Evolutionary conservation across 2,329 filamentous ascomycete genomes (phyloP).

Genomic region (Xylariaceae sp.): DNA sequence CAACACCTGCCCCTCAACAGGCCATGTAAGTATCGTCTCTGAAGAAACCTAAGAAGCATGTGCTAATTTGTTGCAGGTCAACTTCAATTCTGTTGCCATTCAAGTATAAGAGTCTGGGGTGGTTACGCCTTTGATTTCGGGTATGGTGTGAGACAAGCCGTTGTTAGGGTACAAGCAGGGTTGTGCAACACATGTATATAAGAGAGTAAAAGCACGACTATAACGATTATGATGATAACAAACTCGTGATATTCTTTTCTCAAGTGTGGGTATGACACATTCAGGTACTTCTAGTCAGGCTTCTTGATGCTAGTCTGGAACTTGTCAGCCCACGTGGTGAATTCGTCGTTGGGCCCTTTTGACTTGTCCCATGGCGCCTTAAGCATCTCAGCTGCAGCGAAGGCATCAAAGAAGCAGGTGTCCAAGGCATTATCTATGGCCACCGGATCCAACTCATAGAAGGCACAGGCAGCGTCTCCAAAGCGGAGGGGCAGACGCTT

Average conservation of each 20-base stretch:
- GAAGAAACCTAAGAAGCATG: background rate
- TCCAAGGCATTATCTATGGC: constrained; percentile 59
- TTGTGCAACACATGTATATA: too few species aligned
- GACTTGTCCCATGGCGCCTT: constrained; percentile 52
- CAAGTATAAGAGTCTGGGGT: constrained; percentile 23
- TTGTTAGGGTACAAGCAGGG: too few species aligned
- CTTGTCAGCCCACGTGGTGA: constrained; percentile 70
- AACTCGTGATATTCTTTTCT: background rate
- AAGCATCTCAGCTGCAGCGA: constrained; percentile 54
- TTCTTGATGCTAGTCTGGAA: constrained; percentile 55
- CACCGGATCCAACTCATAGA: constrained; percentile 65
- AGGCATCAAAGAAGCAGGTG: constrained; percentile 59
- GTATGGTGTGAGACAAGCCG: too few species aligned
- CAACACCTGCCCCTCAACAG: constrained; percentile 28
- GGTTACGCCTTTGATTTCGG: too few species aligned
- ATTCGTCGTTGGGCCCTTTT: constrained; percentile 66
- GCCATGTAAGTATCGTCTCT: constrained; percentile 24
- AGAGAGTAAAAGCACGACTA: background rate
- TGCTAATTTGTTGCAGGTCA: constrained; percentile 25
- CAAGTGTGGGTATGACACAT: background rate
- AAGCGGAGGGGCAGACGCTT: constrained; percentile 63
- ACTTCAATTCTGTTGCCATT: constrained; percentile 36
- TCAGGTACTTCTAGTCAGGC: constrained; percentile 23
- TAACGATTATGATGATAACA: background rate
- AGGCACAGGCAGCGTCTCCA: constrained; percentile 67